These are phyloP conservation scores for Cladosporium sphaerospermum DNA, from an alignment of 2,329 filamentous ascomycete genomes.

Conservation along the genomic window DNA sequence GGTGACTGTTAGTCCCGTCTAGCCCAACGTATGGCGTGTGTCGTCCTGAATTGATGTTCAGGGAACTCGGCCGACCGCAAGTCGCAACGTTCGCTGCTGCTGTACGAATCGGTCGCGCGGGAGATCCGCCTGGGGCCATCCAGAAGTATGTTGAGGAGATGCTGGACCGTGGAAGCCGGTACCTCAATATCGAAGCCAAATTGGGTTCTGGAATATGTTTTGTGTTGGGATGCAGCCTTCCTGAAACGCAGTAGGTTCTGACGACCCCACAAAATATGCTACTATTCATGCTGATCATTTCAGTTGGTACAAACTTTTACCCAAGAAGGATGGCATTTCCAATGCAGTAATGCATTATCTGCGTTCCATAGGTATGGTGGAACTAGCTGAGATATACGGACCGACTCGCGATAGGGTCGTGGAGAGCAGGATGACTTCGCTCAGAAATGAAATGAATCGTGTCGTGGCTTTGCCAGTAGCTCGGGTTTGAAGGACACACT, in stretches of 20 bases:
- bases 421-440: too few relatives aligned
- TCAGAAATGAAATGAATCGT: too few relatives aligned
- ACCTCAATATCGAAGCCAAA: neutral
- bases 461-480: too few relatives aligned
- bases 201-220: neutral
- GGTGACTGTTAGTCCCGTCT: neutral
- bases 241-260: neutral
- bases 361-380: too few relatives aligned
- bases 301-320: too few relatives aligned
- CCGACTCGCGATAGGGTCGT: too few relatives aligned
- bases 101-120: neutral
- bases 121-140: neutral
- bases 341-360: too few relatives aligned
- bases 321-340: too few relatives aligned
- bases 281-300: too few relatives aligned
- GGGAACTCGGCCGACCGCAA: neutral
- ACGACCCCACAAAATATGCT: too few relatives aligned
- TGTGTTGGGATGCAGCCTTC: neutral
- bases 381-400: too few relatives aligned
- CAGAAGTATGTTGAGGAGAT: neutral
- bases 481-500: too few relatives aligned
- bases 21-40: neutral
- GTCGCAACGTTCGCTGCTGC: neutral
- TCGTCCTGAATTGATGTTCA: neutral
- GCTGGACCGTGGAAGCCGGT: neutral